Evolutionary conservation across 352 stramenopile species (phyloP).

Genomic region (Globisporangium abappressorium): DNA sequence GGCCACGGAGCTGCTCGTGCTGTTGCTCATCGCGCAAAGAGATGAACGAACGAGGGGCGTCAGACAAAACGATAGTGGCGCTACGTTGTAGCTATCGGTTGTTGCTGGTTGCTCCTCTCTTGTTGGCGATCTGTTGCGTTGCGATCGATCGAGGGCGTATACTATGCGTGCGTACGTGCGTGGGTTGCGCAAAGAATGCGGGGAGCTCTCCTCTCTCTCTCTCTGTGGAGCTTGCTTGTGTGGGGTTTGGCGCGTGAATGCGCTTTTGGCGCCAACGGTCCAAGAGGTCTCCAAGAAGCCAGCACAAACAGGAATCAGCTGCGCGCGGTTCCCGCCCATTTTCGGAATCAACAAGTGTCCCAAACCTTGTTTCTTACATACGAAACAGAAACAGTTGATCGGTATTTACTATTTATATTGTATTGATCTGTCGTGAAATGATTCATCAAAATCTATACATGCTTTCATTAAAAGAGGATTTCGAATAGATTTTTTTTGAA

Average conservation of each 20-base stretch:
- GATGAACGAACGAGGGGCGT: background rate
- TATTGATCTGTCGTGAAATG: too few relatives aligned
- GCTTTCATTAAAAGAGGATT: too few relatives aligned
- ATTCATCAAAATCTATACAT: too few relatives aligned
- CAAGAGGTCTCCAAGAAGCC: background rate
- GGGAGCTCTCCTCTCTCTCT: background rate
- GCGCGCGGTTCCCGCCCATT: background rate
- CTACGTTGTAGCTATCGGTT: background rate
- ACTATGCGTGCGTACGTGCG: background rate
- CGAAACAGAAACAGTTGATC: background rate
- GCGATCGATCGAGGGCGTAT: background rate
- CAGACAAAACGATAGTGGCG: background rate
- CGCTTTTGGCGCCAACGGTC: slow-evolving; percentile 5
- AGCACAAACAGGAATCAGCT: background rate
- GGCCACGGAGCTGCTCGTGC: background rate
- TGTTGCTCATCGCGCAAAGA: background rate
- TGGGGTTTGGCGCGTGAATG: background rate
- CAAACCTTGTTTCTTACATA: background rate
- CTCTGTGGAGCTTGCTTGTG: background rate
- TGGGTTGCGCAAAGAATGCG: background rate
- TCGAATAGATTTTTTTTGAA: too few relatives aligned
- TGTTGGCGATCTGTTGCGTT: background rate
- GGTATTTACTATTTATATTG: too few relatives aligned
- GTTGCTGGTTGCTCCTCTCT: background rate
- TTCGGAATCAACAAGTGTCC: background rate